Conservation (phyloP, 164 flowering plant genomes). For the Warburgia ugandensis region DNA sequence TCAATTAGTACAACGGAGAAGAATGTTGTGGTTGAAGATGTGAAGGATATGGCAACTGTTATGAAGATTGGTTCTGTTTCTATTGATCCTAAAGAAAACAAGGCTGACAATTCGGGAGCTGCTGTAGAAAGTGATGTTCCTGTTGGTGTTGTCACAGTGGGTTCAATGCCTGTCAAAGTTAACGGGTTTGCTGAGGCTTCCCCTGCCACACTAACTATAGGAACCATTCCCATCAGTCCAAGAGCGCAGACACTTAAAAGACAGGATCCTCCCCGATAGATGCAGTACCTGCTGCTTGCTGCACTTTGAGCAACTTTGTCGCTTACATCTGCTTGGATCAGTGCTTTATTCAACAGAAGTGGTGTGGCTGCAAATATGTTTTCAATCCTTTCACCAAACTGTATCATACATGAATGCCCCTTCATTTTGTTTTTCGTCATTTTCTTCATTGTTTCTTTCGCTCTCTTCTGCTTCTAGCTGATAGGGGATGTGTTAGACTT, state of each 20-base stretch:
- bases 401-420: too few relatives aligned
- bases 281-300: too few relatives aligned
- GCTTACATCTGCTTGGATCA: too few relatives aligned
- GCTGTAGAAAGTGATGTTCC: constrained; percentile 9
- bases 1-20: constrained; percentile 6
- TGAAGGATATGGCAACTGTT: constrained; percentile 20
- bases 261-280: too few relatives aligned
- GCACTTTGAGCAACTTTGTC: too few relatives aligned
- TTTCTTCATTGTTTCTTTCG: too few relatives aligned
- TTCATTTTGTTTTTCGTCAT: too few relatives aligned
- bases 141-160: constrained; percentile 46
- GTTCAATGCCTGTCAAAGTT: constrained; percentile 59
- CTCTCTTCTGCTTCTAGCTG: too few relatives aligned
- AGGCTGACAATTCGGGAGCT: constrained; percentile 5
- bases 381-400: too few relatives aligned
- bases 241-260: constrained; percentile 26
- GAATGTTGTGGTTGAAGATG: constrained; percentile 13
- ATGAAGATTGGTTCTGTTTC: constrained; percentile 46
- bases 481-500: too few relatives aligned
- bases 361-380: too few relatives aligned
- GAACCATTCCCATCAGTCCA: constrained; percentile 60
- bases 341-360: too few relatives aligned
- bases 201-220: constrained; percentile 40
- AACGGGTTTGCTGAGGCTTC: constrained; percentile 36
- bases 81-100: constrained; percentile 18